These are phyloP conservation scores for Saccharata proteae DNA, from an alignment of 2,329 filamentous ascomycete species.

Conservation along the genomic window DNA sequence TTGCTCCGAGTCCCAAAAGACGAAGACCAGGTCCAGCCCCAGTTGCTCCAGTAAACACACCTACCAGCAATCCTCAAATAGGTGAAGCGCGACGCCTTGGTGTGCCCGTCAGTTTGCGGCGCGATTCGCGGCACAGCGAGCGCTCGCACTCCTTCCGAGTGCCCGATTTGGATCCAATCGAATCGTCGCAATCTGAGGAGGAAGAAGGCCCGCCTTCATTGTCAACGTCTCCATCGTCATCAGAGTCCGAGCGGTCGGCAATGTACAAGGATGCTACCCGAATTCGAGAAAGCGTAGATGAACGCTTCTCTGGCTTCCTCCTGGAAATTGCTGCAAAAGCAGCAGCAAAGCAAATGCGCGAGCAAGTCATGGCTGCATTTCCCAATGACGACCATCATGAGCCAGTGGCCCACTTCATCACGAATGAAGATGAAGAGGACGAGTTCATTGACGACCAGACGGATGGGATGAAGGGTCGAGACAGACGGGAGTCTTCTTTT, in stretches of 20 bases:
- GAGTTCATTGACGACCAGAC: slow-evolving; percentile 28
- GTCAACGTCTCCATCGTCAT: slow-evolving; percentile 31
- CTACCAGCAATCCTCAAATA: slow-evolving; percentile 23
- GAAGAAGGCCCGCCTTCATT: slow-evolving; percentile 35
- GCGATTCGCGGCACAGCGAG: slow-evolving; percentile 20
- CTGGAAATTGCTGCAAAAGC: slow-evolving; percentile 69
- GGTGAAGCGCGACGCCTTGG: slow-evolving; percentile 23
- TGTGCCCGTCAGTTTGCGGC: slow-evolving; percentile 18
- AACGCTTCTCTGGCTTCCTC: slow-evolving; percentile 63
- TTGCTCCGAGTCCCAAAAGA: slow-evolving; percentile 14
- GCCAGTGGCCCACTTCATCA: slow-evolving; percentile 59
- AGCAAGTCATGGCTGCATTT: slow-evolving; percentile 64
- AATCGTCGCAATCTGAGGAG: slow-evolving; percentile 46
- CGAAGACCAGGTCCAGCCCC: slow-evolving; percentile 43
- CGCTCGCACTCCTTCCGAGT: slow-evolving; percentile 46
- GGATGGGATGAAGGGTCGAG: slow-evolving; percentile 8
- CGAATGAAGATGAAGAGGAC: slow-evolving; percentile 47
- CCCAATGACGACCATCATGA: slow-evolving; percentile 59
- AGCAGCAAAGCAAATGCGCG: slow-evolving; percentile 67
- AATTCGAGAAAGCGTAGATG: slow-evolving; percentile 56
- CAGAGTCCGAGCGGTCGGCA: slow-evolving; percentile 33
- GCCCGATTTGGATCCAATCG: slow-evolving; percentile 50
- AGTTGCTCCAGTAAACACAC: slow-evolving; percentile 26
- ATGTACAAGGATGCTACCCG: slow-evolving; percentile 43
- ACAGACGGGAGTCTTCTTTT: slow-evolving; percentile 48